Evolutionary conservation across 2,329 filamentous ascomycete genomes (phyloP), one percentile per base, ranked within the genome.

Genomic region (Pyrenophora graminea): DNA sequence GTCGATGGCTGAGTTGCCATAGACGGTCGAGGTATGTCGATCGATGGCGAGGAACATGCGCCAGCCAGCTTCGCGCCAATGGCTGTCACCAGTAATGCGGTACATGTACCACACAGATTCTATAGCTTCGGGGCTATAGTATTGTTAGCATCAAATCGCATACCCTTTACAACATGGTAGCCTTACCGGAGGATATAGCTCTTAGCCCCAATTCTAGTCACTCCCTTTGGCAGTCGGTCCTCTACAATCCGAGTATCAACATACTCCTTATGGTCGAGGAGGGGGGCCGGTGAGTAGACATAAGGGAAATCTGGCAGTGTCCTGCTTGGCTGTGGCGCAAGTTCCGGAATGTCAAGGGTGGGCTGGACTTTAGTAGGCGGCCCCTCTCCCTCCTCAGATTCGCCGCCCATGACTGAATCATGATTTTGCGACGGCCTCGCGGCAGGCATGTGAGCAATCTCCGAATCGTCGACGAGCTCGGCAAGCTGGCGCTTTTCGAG

Each of bases 51-150:
- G 68, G 67, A 90, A 91, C 88, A 91, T 91, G 48, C 77, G 76
- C 88, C 88, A 91, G 1, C 87, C 88, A 66, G 85, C 85, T 51
- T 87, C 81, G 65, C 83, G 83, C 80, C 85, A 88, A 41, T 78
- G 75, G 1, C 77, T 60, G 56, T 89, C 83, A 21, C 87, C 88
- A 0, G 88, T 91, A 51, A 90, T 78, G 50, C 88, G 83, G 69
- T 87, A 90, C 78, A 93, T 83, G 66, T 90, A 82, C 71, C 90
- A 93, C 4, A 94, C 83, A 12, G 85, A 88, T 75, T 93, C 89
- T 46, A 93, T 90, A 2, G 89, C 89, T 73, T 93, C 89, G 17
- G 89, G 89, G 6, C 74, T 72, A 44, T 7, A 6, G 3, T 10
- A 43, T 59, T 50, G 45, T 46, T 37, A 39, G 31, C 7, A 5